A percentile compares a stretch with the other conserved stretches of the same genome.
Conservation (phyloP, 495 filamentous ascomycete species). For the Talaromyces stipitatus region DNA sequence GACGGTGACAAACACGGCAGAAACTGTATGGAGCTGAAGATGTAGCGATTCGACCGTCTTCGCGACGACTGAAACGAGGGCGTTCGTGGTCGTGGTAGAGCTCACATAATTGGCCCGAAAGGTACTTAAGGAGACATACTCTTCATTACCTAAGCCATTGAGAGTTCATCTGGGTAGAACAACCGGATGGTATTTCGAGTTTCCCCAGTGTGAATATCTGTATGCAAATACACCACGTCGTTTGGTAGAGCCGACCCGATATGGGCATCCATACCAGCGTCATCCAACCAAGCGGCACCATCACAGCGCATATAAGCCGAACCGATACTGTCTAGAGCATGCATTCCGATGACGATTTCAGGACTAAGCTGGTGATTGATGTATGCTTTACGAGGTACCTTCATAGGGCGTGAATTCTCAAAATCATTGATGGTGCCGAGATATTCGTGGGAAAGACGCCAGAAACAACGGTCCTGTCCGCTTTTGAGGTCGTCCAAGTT, state of each 20-base stretch:
- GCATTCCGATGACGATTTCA: not conserved
- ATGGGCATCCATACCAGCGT: not conserved
- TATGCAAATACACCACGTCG: constrained; percentile 1
- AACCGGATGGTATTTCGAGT: not conserved
- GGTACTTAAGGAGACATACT: not conserved
- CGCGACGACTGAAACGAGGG: not conserved
- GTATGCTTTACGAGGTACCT: not conserved
- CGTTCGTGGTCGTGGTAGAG: constrained; percentile 1
- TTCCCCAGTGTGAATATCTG: not conserved
- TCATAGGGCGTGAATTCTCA: not conserved
- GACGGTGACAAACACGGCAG: not conserved
- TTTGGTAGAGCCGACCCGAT: not conserved
- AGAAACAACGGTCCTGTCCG: constrained; percentile 1
- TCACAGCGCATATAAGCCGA: constrained; percentile 3
- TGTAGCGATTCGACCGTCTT: not conserved
- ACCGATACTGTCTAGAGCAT: not conserved
- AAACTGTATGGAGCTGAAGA: not conserved
- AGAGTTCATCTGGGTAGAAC: not conserved
- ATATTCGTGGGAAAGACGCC: not conserved
- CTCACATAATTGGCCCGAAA: not conserved
- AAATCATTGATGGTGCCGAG: not conserved
- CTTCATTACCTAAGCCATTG: not conserved
- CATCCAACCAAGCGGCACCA: constrained; percentile 2
- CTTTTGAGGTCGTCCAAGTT: not conserved
- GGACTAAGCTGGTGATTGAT: not conserved